Evolutionary conservation across 768 basidiomycete species (phyloP), one percentile per base, ranked within the genome.

Genomic region (Cubamyces lactineus): DNA sequence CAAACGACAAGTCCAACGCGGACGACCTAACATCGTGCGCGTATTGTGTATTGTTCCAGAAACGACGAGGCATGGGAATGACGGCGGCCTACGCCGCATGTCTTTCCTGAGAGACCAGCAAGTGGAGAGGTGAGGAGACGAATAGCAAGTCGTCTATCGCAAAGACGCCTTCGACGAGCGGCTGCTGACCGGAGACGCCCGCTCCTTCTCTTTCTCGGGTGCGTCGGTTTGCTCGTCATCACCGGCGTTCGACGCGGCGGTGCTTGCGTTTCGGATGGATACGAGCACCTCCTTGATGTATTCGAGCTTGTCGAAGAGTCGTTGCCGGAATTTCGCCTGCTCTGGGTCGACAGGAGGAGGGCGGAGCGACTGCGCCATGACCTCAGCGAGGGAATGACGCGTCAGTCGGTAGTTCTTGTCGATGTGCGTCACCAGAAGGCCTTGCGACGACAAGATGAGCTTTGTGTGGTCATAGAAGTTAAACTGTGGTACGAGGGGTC

Each of bases 401-500:
- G 87, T 86, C 72, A 95, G 76, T 57, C 82, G 81, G 78, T 94
- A 91, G 68, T 87, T 83, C 80, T 93, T 94, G 82, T 95, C 93
- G 69, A 98, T 96, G 74, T 96, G 88, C 3, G 94, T 93, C 51
- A 98, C 81, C 15, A 87, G 75, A 13, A 88, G 79, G 2, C 92
- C 96, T 26, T 87, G 80, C 1, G 87, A 85, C 17, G 94, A 93
- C 53, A 99, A 79, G 60, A 99, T 87, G 62, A 98, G 78, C 74
- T 99, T 98, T 43, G 92, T 89, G 78, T 99, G 97, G 76, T 98
- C 97, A 74, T 92, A 93, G 74, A 98, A 98, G 80, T 98, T 99
- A 84, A 98, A 98, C 96, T 98, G 72, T 2, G 48, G 19, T 42
- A 39, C 9, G 17, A 12, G 47, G 52, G 23, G 4, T 19, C 8